Conservation (phyloP, 345 rosid species). For the Boechera stricta region DNA sequence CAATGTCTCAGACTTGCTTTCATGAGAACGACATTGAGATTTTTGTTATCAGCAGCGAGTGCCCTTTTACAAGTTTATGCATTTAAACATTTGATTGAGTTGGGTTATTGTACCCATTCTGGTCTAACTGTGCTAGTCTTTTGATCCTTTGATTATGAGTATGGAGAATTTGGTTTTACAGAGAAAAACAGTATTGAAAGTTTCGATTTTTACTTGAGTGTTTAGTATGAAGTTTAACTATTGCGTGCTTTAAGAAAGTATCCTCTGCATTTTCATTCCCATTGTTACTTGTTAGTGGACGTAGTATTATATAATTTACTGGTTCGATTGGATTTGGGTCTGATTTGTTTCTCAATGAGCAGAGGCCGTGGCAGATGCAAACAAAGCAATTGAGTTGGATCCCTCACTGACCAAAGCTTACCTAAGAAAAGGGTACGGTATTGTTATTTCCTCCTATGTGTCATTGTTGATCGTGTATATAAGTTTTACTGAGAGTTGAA, state of each 20-base stretch:
- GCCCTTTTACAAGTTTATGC: neutral
- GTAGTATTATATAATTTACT: neutral
- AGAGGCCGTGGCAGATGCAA: slow-evolving; percentile 92
- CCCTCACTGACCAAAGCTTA: slow-evolving; percentile 73
- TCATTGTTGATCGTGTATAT: neutral
- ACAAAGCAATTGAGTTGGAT: slow-evolving; percentile 77
- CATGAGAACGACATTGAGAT: neutral
- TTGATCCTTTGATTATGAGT: neutral
- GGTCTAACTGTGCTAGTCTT: slow-evolving; percentile 5
- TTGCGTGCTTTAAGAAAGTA: neutral
- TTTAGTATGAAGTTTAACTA: neutral
- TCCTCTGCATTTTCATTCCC: neutral
- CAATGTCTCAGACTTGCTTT: slow-evolving; percentile 19
- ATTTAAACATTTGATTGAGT: neutral
- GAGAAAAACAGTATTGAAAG: neutral
- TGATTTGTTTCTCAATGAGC: slow-evolving; percentile 38
- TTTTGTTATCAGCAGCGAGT: neutral
- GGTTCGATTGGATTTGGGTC: neutral
- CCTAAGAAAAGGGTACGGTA: slow-evolving; percentile 76
- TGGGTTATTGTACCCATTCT: neutral
- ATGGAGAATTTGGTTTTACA: neutral
- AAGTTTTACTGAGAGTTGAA: neutral
- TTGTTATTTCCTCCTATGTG: neutral
- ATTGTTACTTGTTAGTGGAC: neutral
- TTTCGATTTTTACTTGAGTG: neutral